Percentiles rank a stretch among this genome's conserved stretches.
These are phyloP conservation scores for Papiliotrema nemorosa DNA, from an alignment of 1,284 basidiomycete species.

Conservation along the genomic window DNA sequence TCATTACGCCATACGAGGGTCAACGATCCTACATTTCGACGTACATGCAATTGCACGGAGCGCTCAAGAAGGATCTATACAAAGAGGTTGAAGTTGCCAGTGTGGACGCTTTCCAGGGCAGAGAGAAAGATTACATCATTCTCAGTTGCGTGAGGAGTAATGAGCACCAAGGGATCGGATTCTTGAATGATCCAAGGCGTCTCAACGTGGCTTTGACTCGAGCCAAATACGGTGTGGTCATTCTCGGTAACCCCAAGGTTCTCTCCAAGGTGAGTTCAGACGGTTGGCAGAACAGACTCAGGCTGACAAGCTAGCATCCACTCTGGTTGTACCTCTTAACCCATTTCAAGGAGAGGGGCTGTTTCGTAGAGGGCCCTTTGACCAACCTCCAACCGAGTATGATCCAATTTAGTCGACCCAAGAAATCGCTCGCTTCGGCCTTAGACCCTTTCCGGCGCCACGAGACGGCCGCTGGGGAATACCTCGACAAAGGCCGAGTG, in stretches of 20 bases:
- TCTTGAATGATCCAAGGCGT: conserved; percentile 95
- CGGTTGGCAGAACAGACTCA: background rate
- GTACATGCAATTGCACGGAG: conserved; percentile 99
- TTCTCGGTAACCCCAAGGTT: conserved; percentile 97
- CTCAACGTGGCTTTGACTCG: conserved; percentile 96
- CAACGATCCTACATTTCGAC: conserved; percentile 98
- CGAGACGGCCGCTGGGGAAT: conserved; percentile 68
- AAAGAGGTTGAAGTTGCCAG: conserved; percentile 99
- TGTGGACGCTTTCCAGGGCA: conserved; percentile 98
- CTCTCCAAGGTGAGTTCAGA: conserved; percentile 78
- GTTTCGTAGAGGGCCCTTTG: conserved; percentile 92
- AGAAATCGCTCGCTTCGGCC: conserved; percentile 74
- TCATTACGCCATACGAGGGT: conserved; percentile 98
- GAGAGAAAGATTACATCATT: conserved; percentile 99
- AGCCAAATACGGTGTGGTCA: conserved; percentile 96
- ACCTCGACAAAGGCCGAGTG: conserved; percentile 58
- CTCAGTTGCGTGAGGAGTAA: conserved; percentile 98
- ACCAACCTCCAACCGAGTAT: conserved; percentile 95
- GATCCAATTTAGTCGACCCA: conserved; percentile 97
- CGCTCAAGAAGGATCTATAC: conserved; percentile 97
- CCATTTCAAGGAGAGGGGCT: conserved; percentile 95
- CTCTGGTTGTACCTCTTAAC: conserved; percentile 98
- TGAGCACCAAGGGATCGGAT: conserved; percentile 98
- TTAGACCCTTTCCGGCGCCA: conserved; percentile 88
- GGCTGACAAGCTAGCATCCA: conserved; percentile 65